Percentiles rank a stretch among this genome's conserved stretches.
These are phyloP conservation scores for Neurospora cerealis DNA, from an alignment of 495 filamentous ascomycete genomes.

Conservation along the genomic window DNA sequence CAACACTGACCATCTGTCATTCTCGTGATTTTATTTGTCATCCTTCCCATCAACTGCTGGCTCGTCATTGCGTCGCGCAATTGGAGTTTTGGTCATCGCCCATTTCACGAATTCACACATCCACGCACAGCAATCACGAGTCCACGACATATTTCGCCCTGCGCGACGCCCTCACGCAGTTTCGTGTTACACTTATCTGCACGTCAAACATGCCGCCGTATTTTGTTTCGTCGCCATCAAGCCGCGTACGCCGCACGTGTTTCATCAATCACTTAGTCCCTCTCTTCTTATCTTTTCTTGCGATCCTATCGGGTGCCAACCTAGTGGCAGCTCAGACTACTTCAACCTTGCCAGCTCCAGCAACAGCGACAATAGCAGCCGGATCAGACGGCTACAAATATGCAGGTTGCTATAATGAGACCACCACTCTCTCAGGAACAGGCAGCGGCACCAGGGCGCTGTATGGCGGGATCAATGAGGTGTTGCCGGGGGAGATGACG, in stretches of 20 bases:
- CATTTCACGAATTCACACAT: background rate
- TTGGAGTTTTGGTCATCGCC: background rate
- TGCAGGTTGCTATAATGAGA: constrained; percentile 42
- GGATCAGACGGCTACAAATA: constrained; percentile 22
- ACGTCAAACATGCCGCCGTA: background rate
- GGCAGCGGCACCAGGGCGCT: constrained; percentile 20
- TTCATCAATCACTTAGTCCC: background rate
- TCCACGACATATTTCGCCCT: background rate
- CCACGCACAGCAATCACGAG: background rate
- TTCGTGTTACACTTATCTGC: background rate
- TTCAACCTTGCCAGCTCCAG: constrained; percentile 12
- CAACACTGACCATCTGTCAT: too few relatives aligned
- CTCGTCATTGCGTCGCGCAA: too few relatives aligned
- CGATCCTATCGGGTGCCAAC: background rate
- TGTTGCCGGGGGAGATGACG: constrained; percentile 27
- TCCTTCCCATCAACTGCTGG: too few relatives aligned
- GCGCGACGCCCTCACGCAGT: background rate
- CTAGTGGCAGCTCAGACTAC: background rate
- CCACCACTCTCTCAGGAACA: constrained; percentile 21
- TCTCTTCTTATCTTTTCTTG: background rate
- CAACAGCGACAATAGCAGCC: constrained; percentile 41
- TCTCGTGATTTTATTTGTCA: too few relatives aligned
- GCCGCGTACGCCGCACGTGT: background rate
- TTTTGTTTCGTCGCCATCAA: background rate
- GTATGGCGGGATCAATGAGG: constrained; percentile 20